Conservation (phyloP, 106 monocot species). For the Triglochin maritima region DNA sequence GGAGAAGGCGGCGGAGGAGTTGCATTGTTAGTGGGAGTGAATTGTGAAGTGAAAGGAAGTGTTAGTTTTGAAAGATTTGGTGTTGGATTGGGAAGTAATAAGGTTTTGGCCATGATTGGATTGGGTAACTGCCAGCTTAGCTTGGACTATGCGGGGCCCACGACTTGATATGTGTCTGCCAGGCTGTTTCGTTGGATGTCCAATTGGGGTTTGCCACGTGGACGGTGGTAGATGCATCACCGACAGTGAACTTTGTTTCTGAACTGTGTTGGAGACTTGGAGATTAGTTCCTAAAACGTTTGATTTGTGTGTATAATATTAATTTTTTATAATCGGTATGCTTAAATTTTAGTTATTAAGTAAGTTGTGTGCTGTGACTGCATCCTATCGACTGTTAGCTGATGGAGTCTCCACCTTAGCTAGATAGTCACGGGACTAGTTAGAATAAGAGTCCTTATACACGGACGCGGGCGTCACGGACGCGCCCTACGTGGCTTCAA, state of each 20-base stretch:
- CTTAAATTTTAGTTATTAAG: too few species aligned
- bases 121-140: background rate
- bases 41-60: background rate
- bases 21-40: constrained; percentile 2
- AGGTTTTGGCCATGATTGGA: background rate
- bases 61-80: background rate
- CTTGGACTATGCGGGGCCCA: background rate
- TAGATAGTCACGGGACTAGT: too few species aligned
- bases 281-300: background rate
- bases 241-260: background rate
- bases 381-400: too few species aligned
- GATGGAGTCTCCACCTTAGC: too few species aligned
- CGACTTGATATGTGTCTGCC: background rate
- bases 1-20: background rate
- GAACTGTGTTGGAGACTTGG: background rate
- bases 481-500: too few species aligned
- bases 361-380: too few species aligned
- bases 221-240: background rate
- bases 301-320: background rate
- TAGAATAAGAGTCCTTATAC: too few species aligned
- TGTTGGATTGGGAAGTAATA: background rate
- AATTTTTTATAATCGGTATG: too few species aligned
- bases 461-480: too few species aligned
- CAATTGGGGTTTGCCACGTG: background rate
- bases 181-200: background rate